Conservation (phyloP, 2,329 filamentous ascomycete species). For the Cercospora sesami region DNA sequence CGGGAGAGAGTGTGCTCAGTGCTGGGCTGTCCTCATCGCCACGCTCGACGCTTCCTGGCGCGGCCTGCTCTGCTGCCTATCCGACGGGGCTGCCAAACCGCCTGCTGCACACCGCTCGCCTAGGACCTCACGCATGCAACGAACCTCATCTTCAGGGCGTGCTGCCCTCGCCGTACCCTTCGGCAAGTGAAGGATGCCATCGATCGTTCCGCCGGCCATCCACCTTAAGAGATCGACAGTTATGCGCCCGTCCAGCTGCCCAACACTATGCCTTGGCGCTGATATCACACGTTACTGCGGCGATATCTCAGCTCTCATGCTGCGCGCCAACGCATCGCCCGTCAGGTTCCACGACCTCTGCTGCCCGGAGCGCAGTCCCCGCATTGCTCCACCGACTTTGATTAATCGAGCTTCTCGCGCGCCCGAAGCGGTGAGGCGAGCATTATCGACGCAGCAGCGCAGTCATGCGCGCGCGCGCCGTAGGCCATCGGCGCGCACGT, state of each 20-base stretch:
- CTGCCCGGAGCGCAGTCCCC: slow-evolving; percentile 1
- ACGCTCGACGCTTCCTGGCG: neutral
- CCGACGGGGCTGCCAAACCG: neutral
- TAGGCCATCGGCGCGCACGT: neutral
- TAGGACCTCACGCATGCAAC: neutral
- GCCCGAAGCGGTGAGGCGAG: slow-evolving; percentile 18
- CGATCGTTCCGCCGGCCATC: neutral
- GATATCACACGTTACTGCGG: neutral
- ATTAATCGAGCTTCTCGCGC: slow-evolving; percentile 1
- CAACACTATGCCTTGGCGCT: slow-evolving; percentile 10
- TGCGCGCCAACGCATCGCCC: slow-evolving; percentile 12
- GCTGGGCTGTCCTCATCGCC: neutral
- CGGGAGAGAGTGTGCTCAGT: neutral
- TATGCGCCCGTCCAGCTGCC: neutral
- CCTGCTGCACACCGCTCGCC: slow-evolving; percentile 1
- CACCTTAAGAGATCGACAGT: slow-evolving; percentile 3
- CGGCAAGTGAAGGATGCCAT: slow-evolving; percentile 10
- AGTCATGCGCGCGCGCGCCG: slow-evolving; percentile 4
- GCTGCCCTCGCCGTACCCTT: neutral
- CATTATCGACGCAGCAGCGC: slow-evolving; percentile 7
- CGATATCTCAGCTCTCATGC: neutral
- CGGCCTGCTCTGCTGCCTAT: slow-evolving; percentile 1
- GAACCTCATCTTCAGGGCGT: neutral
- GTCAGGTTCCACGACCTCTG: slow-evolving; percentile 11
- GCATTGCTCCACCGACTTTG: slow-evolving; percentile 12